Evolutionary conservation across 306 rosid species (phyloP), one percentile per base, ranked within the genome.

Genomic region (Dalbergia oliveri): DNA sequence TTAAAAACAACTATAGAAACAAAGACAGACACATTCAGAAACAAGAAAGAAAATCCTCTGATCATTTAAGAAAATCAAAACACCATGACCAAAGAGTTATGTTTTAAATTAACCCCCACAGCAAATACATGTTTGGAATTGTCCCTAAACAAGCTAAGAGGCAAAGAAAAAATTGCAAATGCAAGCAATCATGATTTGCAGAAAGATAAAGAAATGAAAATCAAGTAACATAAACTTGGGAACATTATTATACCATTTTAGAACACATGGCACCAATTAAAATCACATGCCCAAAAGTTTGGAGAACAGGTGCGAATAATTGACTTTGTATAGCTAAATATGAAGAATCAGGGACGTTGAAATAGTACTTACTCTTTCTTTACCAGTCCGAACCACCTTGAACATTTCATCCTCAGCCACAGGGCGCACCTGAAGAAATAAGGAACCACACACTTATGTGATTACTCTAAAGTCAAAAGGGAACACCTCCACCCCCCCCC

Each of bases 341-440:
- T 14, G 6, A 39, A 39, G 34, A 23, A 58, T 45, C 34, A 47
- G 8, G 15, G 51, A 45, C 44, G 64, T 23, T 12, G 9, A 11
- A 11, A 71, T 16, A 62, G 37, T 7, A 83, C 97, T 91, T 88
- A 91, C 98, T 85, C 82, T 91, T 94, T 73, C 98, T 88, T 91
- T 91, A 11, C 98, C 98, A 26, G 98, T 63, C 69, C 98, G 89
- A 54, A 93, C 85, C 81, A 93, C 97, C 88, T 93, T 93, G 75
- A 93, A 93, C 98, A 93, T 93, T 82, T 94, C 98, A 88, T 94
- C 98, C 77, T 94, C 98, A 56, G 98, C 98, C 58, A 91, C 97
- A 23, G 98, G 98, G 76, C 98, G 91, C 3, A 94, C 98, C 98
- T 94, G 85, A 81, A 73, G 66, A 84, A 68, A 35, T 18, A 50